phyloP scores from a whole-genome alignment of 768 basidiomycete species.

The Russula ochroleuca region DNA sequence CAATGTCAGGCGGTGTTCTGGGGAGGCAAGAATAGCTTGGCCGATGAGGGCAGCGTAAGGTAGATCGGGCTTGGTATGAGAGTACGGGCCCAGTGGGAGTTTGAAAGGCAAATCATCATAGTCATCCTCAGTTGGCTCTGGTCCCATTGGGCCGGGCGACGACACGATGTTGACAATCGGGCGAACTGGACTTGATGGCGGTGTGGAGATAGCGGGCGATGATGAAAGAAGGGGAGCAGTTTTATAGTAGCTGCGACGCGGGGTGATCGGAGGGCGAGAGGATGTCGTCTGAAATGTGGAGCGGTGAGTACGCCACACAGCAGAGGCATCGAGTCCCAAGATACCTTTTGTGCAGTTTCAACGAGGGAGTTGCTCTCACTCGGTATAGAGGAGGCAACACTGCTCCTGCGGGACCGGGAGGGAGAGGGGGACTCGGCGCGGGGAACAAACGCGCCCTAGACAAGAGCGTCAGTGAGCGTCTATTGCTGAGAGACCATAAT shows the following conservation, averaged over 20 bases:
- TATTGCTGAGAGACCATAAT: not conserved
- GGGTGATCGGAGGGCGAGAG: slow-evolving; percentile 48
- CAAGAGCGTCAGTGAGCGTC: slow-evolving; percentile 2
- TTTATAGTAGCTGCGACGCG: slow-evolving; percentile 41
- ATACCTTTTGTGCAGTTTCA: slow-evolving; percentile 34
- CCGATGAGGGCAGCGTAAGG: slow-evolving; percentile 97
- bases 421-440: slow-evolving; percentile 28
- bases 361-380: slow-evolving; percentile 24
- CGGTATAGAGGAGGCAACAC: slow-evolving; percentile 24
- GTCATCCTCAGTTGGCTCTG: slow-evolving; percentile 58
- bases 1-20: slow-evolving; percentile 78
- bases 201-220: slow-evolving; percentile 57
- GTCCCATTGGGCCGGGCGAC: slow-evolving; percentile 76
- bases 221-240: slow-evolving; percentile 52
- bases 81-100: slow-evolving; percentile 83
- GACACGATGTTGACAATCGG: slow-evolving; percentile 70
- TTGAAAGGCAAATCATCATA: slow-evolving; percentile 66
- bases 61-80: slow-evolving; percentile 70
- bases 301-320: slow-evolving; percentile 31
- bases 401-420: slow-evolving; percentile 24
- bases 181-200: slow-evolving; percentile 57
- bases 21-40: slow-evolving; percentile 85
- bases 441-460: slow-evolving; percentile 21
- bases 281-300: slow-evolving; percentile 31
- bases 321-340: slow-evolving; percentile 28